phyloP scores from a whole-genome alignment of 2,329 filamentous ascomycete species.

The Trichophyton simii region DNA sequence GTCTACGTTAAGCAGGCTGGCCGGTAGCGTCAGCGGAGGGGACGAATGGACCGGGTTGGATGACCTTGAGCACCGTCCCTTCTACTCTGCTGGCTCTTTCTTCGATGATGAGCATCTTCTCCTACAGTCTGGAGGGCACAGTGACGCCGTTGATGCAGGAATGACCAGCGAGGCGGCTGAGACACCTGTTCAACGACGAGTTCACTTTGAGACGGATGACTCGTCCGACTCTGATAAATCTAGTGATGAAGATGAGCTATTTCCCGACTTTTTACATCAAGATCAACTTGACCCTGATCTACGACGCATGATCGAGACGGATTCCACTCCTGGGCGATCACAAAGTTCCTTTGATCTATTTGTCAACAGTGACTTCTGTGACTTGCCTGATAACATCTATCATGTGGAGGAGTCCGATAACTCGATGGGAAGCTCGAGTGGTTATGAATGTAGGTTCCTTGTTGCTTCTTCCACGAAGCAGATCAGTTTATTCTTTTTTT shows the following conservation, averaged over 20 bases:
- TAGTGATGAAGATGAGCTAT: conserved; percentile 53
- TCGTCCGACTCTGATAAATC: conserved; percentile 43
- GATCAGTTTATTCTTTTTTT: not conserved
- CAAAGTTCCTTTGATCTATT: conserved; percentile 21
- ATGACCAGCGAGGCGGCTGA: conserved; percentile 19
- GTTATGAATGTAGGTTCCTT: conserved; percentile 46
- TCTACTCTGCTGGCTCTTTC: conserved; percentile 30
- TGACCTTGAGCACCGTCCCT: conserved; percentile 31
- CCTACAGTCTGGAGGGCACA: conserved; percentile 21
- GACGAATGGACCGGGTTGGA: conserved; percentile 44
- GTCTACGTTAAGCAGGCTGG: conserved; percentile 13
- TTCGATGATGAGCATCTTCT: conserved; percentile 32
- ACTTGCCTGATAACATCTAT: conserved; percentile 30
- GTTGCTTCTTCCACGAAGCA: not conserved
- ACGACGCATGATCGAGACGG: conserved; percentile 59
- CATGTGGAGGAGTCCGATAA: conserved; percentile 34
- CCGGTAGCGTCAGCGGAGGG: conserved; percentile 15
- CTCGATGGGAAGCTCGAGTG: conserved; percentile 35
- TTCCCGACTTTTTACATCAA: conserved; percentile 67
- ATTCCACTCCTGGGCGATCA: conserved; percentile 25
- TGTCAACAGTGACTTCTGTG: conserved; percentile 26
- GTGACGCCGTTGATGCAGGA: conserved; percentile 23
- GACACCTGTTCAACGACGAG: conserved; percentile 45
- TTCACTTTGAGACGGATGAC: conserved; percentile 60
- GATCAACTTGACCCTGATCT: conserved; percentile 59